phyloP scores from a whole-genome alignment of 495 filamentous ascomycete species.

The Penicillium soppii region DNA sequence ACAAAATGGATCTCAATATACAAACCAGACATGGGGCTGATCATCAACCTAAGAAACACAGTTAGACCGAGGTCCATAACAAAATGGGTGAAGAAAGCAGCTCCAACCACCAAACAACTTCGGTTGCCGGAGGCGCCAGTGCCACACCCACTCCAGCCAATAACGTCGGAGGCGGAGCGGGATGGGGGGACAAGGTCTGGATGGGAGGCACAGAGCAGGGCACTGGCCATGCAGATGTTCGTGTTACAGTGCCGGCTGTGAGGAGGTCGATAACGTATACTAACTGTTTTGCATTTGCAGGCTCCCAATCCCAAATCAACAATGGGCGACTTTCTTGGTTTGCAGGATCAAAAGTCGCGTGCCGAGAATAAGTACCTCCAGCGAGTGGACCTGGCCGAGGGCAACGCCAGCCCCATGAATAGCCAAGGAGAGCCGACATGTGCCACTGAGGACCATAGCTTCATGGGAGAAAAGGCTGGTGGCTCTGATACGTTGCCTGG shows the following conservation, averaged over 20 bases:
- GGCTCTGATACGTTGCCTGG: slow-evolving; percentile 33
- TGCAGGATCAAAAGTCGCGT: slow-evolving; percentile 33
- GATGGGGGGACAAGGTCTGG: slow-evolving; percentile 20
- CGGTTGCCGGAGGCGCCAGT: slow-evolving; percentile 29
- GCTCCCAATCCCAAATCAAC: slow-evolving; percentile 23
- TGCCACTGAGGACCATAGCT: slow-evolving; percentile 37
- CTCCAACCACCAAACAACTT: slow-evolving; percentile 13
- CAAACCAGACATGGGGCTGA: too few relatives aligned
- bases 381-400: slow-evolving; percentile 14
- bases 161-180: slow-evolving; percentile 21
- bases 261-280: neutral
- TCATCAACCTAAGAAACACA: too few relatives aligned
- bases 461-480: slow-evolving; percentile 36
- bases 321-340: slow-evolving; percentile 28
- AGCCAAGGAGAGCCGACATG: slow-evolving; percentile 19
- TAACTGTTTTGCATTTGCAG: slow-evolving; percentile 13
- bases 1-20: too few relatives aligned
- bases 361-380: slow-evolving; percentile 24
- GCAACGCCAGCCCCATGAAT: neutral
- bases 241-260: neutral
- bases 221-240: slow-evolving; percentile 28
- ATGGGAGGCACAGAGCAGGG: slow-evolving; percentile 24
- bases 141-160: slow-evolving; percentile 35
- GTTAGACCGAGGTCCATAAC: neutral
- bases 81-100: slow-evolving; percentile 14